These are phyloP conservation scores for Fusarium abutilonis DNA, from an alignment of 2,329 filamentous ascomycete genomes.

Conservation along the genomic window DNA sequence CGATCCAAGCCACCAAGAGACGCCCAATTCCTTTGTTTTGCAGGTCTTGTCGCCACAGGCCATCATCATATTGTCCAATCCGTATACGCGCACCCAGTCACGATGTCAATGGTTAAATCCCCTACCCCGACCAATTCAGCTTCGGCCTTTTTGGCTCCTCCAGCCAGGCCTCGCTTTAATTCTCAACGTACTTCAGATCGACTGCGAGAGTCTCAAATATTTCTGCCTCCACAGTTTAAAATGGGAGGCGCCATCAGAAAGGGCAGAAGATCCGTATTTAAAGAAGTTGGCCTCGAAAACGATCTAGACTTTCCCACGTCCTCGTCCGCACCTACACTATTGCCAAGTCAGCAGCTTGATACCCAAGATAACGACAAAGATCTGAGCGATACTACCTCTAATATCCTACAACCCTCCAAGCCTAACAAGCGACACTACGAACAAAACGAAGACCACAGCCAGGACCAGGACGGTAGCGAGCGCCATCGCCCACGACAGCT, in stretches of 20 bases:
- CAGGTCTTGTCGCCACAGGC: slow-evolving; percentile 32
- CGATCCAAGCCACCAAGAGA: slow-evolving; percentile 39
- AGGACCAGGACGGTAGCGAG: slow-evolving; percentile 4
- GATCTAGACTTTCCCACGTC: slow-evolving; percentile 44
- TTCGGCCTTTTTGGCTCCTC: slow-evolving; percentile 29
- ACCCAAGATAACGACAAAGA: slow-evolving; percentile 47
- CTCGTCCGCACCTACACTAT: slow-evolving; percentile 17
- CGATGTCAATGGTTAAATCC: slow-evolving; percentile 38
- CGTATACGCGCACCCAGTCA: slow-evolving; percentile 16
- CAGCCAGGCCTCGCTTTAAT: slow-evolving; percentile 60
- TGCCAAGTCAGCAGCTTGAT: slow-evolving; percentile 28
- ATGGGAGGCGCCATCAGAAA: slow-evolving; percentile 60
- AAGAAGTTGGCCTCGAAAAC: slow-evolving; percentile 59
- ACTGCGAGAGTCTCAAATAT: slow-evolving; percentile 58
- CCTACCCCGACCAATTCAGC: slow-evolving; percentile 33
- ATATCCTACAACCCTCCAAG: slow-evolving; percentile 15
- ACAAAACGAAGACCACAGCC: slow-evolving; percentile 7
- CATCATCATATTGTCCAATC: slow-evolving; percentile 10
- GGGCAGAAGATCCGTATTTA: slow-evolving; percentile 63
- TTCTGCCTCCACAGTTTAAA: slow-evolving; percentile 52
- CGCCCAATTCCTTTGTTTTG: slow-evolving; percentile 16
- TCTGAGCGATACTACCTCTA: slow-evolving; percentile 46
- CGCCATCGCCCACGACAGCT: slow-evolving; percentile 25
- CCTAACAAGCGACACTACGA: slow-evolving; percentile 11
- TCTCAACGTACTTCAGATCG: slow-evolving; percentile 62